Base-by-base conservation (phyloP, 2,329 filamentous ascomycete species). In the Boeremia exigua region DNA sequence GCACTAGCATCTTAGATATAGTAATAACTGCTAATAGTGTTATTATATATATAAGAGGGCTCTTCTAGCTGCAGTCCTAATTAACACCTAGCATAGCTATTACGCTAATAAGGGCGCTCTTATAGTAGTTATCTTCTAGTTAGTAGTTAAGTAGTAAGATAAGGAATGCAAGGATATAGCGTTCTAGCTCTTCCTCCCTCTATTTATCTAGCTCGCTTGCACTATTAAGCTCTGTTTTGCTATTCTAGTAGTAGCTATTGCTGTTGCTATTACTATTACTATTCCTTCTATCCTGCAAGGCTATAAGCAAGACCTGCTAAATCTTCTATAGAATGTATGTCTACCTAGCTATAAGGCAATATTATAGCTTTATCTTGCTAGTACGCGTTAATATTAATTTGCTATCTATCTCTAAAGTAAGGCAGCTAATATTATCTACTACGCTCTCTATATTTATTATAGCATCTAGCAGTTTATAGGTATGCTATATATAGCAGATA, bases 61-160 rank as follows among this genome's bases (percentile, higher is more conserved):
- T 49, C 19, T 54, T 49, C 54, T 36, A 58, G 2, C 54, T 30
- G 46, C n/a, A 46, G 15, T 53, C 12, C 4, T 14, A 17, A 29
- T 58, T 36, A 38, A 58, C 39, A 17, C 49, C 49, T 46, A 53
- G 14, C 9, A 58, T 45, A 14, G 49, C 38, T 30, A 36, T 48
- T 7, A 14, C 25, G 17, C 54, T 53, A 8, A 58, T 29, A 14
- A 58, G 30, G 14, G 38, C 27, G 19, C 39, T 53, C 5, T n/a
- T 45, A 25, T 58, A 58, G 42, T 58, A 29, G 3, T 58, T 45
- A 27, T 54, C 38, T 11, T 37, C 37, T n/a, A 54, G 4, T 3
- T 28, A 3, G 17, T 58, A 38, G 30, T 58, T 40, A 10, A 58
- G 29, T 29, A 58, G 32, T 25, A 30, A 38, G 2, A 58, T 4